Percentiles rank a stretch among this genome's conserved stretches.
Conservation (phyloP, 208 protist species). For the Crithidia acanthocephali region DNA sequence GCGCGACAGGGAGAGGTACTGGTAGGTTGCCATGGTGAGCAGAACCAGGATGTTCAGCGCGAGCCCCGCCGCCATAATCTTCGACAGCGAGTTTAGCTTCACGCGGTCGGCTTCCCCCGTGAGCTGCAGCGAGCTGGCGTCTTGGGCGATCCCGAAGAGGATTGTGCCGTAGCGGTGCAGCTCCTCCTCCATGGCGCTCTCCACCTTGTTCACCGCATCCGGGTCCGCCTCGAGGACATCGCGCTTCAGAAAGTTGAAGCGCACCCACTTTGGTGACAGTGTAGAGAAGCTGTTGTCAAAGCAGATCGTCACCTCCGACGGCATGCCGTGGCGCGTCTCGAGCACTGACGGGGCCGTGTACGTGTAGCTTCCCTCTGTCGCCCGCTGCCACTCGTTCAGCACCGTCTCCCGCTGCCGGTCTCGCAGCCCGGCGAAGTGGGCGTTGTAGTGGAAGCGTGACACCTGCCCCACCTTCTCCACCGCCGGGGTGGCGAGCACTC, state of each 20-base stretch:
- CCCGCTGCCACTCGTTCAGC: conserved; percentile 61
- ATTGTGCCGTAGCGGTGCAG: conserved; percentile 60
- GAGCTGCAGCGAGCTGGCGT: conserved; percentile 47
- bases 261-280: conserved; percentile 70
- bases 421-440: conserved; percentile 35
- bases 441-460: conserved; percentile 54
- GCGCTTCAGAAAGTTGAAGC: conserved; percentile 60
- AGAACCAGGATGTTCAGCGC: conserved; percentile 61
- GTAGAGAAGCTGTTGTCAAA: conserved; percentile 75
- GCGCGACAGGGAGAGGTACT: conserved; percentile 58
- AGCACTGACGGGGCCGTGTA: conserved; percentile 60
- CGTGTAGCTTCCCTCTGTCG: conserved; percentile 61
- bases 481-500: conserved; percentile 41
- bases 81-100: conserved; percentile 42
- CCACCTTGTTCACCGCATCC: conserved; percentile 42
- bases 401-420: conserved; percentile 37
- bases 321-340: conserved; percentile 64
- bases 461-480: conserved; percentile 35
- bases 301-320: conserved; percentile 65
- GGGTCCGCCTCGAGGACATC: conserved; percentile 58
- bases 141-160: conserved; percentile 52
- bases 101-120: conserved; percentile 55
- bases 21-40: conserved; percentile 54
- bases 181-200: conserved; percentile 55
- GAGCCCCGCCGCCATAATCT: conserved; percentile 49